Conservation (phyloP, 2,329 filamentous ascomycete genomes). For the Rosellinia necatrix region DNA sequence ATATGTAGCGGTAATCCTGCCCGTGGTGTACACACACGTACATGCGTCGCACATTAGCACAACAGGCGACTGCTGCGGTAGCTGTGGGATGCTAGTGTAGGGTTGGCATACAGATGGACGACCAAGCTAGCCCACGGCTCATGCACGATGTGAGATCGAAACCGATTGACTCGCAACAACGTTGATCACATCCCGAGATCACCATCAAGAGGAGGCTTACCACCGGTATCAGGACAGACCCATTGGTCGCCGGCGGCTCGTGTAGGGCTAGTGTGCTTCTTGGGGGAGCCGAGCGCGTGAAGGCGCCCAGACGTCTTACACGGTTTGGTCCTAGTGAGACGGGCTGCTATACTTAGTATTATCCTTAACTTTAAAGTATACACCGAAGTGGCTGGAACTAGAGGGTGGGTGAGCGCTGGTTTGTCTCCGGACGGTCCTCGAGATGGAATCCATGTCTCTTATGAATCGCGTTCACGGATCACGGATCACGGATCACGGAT, state of each 20-base stretch:
- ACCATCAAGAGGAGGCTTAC: slow-evolving; percentile 20
- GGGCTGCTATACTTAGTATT: background rate
- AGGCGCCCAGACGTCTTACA: slow-evolving; percentile 23
- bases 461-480: no score
- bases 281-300: slow-evolving; percentile 8
- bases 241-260: slow-evolving; percentile 4
- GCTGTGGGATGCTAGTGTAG: slow-evolving; percentile 28
- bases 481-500: no score
- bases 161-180: slow-evolving; percentile 35
- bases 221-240: background rate
- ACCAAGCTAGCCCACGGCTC: slow-evolving; percentile 35
- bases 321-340: background rate
- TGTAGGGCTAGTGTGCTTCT: background rate
- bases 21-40: slow-evolving; percentile 34
- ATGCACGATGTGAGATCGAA: slow-evolving; percentile 42
- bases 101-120: slow-evolving; percentile 31
- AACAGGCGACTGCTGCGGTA: slow-evolving; percentile 31
- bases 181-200: slow-evolving; percentile 33
- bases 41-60: slow-evolving; percentile 35
- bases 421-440: no score
- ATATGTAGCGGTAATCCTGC: slow-evolving; percentile 40
- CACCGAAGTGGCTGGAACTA: no score
- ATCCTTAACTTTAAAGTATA: no score
- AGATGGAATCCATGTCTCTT: no score
- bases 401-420: no score